Conservation (phyloP, 352 stramenopile species). For the Phytophthora idaei region DNA sequence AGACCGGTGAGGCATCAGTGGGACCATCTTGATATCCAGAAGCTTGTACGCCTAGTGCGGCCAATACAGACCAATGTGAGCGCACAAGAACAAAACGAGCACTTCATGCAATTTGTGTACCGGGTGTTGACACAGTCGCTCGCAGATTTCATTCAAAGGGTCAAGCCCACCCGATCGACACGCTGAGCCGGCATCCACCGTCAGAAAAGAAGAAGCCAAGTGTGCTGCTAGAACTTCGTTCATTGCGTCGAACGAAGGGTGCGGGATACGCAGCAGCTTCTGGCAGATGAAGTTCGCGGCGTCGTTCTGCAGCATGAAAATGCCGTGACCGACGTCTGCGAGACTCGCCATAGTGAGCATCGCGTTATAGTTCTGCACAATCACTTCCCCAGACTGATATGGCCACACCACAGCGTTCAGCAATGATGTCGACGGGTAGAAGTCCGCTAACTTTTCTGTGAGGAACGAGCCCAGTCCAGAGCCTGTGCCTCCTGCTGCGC, state of each 20-base stretch:
- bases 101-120: conserved; percentile 30
- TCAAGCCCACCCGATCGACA: conserved; percentile 22
- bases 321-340: conserved; percentile 53
- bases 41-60: conserved; percentile 64
- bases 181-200: conserved; percentile 20
- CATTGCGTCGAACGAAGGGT: conserved; percentile 67
- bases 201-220: conserved; percentile 58
- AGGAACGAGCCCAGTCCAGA: conserved; percentile 86
- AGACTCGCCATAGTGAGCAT: conserved; percentile 87
- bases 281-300: conserved; percentile 58
- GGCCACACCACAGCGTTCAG: conserved; percentile 87
- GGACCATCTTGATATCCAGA: conserved; percentile 71
- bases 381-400: conserved; percentile 84
- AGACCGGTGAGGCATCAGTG: conserved; percentile 68
- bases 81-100: not conserved
- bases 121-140: conserved; percentile 62
- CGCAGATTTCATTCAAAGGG: conserved; percentile 44
- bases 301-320: conserved; percentile 83
- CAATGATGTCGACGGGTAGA: conserved; percentile 55
- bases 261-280: conserved; percentile 53
- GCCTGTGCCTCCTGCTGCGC: conserved; percentile 86
- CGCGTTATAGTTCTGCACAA: conserved; percentile 92
- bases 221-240: conserved; percentile 71
- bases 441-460: conserved; percentile 72
- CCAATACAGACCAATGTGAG: conserved; percentile 4